Evolutionary conservation across 192 early-diverging fungal genomes (phyloP), one percentile per base, ranked within the genome.

Genomic region (Chytriomyces hyalinus): DNA sequence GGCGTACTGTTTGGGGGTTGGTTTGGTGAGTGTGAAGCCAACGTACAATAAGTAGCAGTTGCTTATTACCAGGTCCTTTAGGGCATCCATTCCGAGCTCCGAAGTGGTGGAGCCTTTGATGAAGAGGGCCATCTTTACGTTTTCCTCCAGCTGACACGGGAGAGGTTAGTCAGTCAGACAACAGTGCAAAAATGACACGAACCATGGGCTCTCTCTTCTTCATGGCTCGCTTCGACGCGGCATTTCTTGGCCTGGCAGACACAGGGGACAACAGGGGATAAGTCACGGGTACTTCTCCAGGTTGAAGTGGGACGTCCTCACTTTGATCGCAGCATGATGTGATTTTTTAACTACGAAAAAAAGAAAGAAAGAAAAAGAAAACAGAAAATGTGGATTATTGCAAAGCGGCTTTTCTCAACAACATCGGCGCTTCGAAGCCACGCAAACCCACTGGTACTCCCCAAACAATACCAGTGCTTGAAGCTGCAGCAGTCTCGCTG

Each of bases 111-210:
- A 93, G 61, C 94, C 94, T 66, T 92, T 90, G 45, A 98, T 82
- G 79, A 98, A 93, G 43, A 99, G 88, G 50, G 96, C 92, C 15
- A 92, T 90, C 81, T 99, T 99, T 53, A 90, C 85, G 80, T 92
- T 95, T 79, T 99, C 98, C 45, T 93, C 89, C 6, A 93, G 87
- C 84, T 97, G 93, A 61, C 11, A 60, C 51, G 61, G 8, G 7
- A 28, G 8, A 49, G 46, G 71, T 62, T 36, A 7, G 53, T 36
- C 9, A 44, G 49, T 68, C 24, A 44, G 13, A 36, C 26, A 11
- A 15, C 66, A 28, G 13, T 71, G 22, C 15, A 13, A 26, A 13
- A 8, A 24, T 2, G 5, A 44, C 36, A 28, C 36, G 2, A 1
- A 75, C 73, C 73, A 75, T 66, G 11, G 98, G 90, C 77, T 95